Base-by-base conservation (phyloP, 2,329 filamentous ascomycete species). In the Calcarisporium arbuscula region DNA sequence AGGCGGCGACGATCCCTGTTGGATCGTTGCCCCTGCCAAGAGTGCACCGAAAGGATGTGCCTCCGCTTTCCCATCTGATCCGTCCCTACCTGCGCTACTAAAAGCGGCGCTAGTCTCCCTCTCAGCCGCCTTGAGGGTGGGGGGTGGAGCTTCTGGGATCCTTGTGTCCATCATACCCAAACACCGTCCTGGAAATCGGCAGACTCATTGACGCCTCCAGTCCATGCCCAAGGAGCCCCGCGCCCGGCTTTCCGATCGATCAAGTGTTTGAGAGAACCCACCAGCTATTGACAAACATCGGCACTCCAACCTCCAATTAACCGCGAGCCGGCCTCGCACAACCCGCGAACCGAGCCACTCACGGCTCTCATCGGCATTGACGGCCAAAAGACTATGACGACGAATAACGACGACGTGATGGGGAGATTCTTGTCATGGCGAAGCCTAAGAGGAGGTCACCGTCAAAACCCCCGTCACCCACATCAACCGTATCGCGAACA, bases 21-120 rank as follows among this genome's bases (percentile, higher is more conserved):
- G 65, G 62, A 15, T 56, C 61, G 3, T 60, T 60, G 28, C 52
- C 52, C 54, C 60, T 5, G 56, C 56, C 16, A 64, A 64, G 40
- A 60, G 58, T n/a, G 51, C 60, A 2, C 61, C 65, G 4, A 68
- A 70, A 6, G 61, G 66, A 8, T n/a, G 69, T 71, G 46, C 48
- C 70, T 12, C n/a, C n/a, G 63, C 61, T 4, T 80, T 78, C 51
- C 74, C 73, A 36, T 81, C 77, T 4, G 77, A 81, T 34, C 77
- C 76, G 0, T 82, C 77, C 5, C 56, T 82, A 4, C 77, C 77
- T 9, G 76, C 77, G 6, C 58, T 81, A 7, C 62, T 81, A 9
- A n/a, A n/a, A 81, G 77, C 37, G 74, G 77, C 9, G 74, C 76
- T 8, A 80, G 76, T n/a, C 48, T 82, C 77, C 3, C 68, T 80